These are phyloP conservation scores for Huntiella omanensis DNA, from an alignment of 2,329 filamentous ascomycete species.

Conservation along the genomic window DNA sequence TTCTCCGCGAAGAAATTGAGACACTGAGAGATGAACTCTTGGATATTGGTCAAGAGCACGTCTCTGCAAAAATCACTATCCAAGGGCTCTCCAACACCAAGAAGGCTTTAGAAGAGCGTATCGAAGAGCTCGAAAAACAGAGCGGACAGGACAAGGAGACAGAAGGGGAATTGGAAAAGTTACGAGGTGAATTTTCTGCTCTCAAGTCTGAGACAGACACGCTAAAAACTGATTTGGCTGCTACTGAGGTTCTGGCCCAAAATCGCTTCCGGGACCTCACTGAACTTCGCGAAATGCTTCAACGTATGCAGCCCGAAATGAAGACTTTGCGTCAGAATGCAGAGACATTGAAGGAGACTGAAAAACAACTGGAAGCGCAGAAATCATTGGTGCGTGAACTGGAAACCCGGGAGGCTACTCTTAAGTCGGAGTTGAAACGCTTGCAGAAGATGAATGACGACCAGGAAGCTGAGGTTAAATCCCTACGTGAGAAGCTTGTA, in stretches of 20 bases:
- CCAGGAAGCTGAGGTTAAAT: slow-evolving; percentile 59
- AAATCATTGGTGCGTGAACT: slow-evolving; percentile 48
- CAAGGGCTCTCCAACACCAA: slow-evolving; percentile 42
- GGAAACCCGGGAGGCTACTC: slow-evolving; percentile 65
- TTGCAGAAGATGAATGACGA: slow-evolving; percentile 53
- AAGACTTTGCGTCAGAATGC: slow-evolving; percentile 62
- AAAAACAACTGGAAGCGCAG: slow-evolving; percentile 49
- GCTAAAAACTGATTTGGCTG: slow-evolving; percentile 66
- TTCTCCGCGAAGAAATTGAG: slow-evolving; percentile 70
- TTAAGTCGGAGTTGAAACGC: slow-evolving; percentile 52
- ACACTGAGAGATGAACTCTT: slow-evolving; percentile 63
- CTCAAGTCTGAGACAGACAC: slow-evolving; percentile 50
- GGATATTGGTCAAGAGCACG: slow-evolving; percentile 63
- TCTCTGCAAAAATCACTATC: slow-evolving; percentile 60
- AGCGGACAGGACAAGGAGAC: slow-evolving; percentile 13
- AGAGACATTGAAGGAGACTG: slow-evolving; percentile 50
- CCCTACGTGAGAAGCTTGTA: slow-evolving; percentile 58
- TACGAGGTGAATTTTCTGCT: slow-evolving; percentile 37
- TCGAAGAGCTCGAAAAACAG: slow-evolving; percentile 53
- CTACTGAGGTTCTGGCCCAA: slow-evolving; percentile 71
- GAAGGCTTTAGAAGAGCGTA: slow-evolving; percentile 24
- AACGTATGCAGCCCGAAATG: slow-evolving; percentile 75
- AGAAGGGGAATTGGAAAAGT: slow-evolving; percentile 11
- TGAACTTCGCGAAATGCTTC: slow-evolving; percentile 58
- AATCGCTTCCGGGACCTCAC: slow-evolving; percentile 74